Evolutionary conservation across 2,329 filamentous ascomycete species (phyloP).

Genomic region (Cercospora citrullina): DNA sequence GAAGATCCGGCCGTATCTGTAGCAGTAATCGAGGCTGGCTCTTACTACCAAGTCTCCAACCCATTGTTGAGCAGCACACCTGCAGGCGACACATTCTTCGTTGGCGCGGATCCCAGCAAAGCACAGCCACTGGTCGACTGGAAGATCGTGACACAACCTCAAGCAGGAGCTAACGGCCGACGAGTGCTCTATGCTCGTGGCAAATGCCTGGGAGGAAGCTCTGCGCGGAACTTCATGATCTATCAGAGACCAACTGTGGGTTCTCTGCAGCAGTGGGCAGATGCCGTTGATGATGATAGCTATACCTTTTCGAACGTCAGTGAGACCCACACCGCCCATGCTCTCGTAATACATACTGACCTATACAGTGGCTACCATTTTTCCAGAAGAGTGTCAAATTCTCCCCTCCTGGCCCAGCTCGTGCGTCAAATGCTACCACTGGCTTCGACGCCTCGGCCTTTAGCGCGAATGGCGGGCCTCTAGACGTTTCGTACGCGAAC

Average conservation of each 20-base stretch:
- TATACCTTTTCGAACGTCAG: conserved; percentile 21
- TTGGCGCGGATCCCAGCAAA: conserved; percentile 8
- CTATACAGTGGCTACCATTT: conserved; percentile 34
- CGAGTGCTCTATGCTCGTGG: conserved; percentile 35
- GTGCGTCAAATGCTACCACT: conserved; percentile 17
- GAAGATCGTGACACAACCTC: conserved; percentile 33
- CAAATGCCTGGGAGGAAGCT: conserved; percentile 33
- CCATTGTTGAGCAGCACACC: not conserved
- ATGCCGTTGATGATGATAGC: conserved; percentile 39
- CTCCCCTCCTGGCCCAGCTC: conserved; percentile 21
- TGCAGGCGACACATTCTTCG: conserved; percentile 8
- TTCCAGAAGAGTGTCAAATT: conserved; percentile 31
- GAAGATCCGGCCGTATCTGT: conserved; percentile 18
- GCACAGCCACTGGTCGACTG: conserved; percentile 18
- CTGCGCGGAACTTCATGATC: conserved; percentile 27
- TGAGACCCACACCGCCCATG: no score
- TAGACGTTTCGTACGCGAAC: conserved; percentile 39
- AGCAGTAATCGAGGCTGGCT: conserved; percentile 30
- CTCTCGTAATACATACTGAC: conserved; percentile 9
- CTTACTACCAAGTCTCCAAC: conserved; percentile 31
- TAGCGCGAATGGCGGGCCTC: conserved; percentile 30
- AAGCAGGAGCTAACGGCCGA: conserved; percentile 19
- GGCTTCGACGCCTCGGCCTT: conserved; percentile 23
- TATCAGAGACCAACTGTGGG: conserved; percentile 22
- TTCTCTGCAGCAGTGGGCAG: conserved; percentile 31